Evolutionary conservation across 495 filamentous ascomycete species (phyloP).

Genomic region (Polyplosphaeria fusca): DNA sequence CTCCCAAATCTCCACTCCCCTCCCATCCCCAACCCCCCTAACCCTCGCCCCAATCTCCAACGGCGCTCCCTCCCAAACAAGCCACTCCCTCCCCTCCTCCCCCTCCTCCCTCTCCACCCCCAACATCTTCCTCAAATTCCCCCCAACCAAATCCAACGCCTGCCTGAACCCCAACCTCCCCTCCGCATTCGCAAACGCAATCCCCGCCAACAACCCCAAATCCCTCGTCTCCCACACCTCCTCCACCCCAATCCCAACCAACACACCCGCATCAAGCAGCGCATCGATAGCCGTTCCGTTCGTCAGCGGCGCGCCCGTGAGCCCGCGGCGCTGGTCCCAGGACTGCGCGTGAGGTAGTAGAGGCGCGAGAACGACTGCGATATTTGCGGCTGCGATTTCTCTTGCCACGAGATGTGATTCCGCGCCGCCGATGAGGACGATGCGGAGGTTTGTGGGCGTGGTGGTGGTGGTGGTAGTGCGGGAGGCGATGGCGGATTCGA

Average conservation of each 20-base stretch:
- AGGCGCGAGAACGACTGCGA: slow-evolving; percentile 34
- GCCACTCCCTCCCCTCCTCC: slow-evolving; percentile 13
- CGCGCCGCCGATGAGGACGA: slow-evolving; percentile 34
- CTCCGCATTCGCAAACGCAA: slow-evolving; percentile 47
- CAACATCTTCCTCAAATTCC: slow-evolving; percentile 50
- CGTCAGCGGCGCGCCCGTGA: slow-evolving; percentile 36
- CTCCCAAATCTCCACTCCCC: not conserved
- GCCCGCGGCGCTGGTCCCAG: slow-evolving; percentile 36
- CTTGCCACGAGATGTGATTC: slow-evolving; percentile 33
- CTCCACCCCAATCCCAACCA: slow-evolving; percentile 45
- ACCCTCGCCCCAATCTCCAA: slow-evolving; percentile 35
- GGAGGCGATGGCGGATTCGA: slow-evolving; percentile 18
- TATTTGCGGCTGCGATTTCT: slow-evolving; percentile 25
- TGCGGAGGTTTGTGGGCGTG: not conserved
- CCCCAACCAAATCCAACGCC: slow-evolving; percentile 46
- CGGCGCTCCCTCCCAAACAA: slow-evolving; percentile 35
- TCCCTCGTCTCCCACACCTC: slow-evolving; percentile 53
- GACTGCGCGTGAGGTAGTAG: slow-evolving; percentile 24
- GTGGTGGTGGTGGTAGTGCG: not conserved
- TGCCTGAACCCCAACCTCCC: slow-evolving; percentile 42
- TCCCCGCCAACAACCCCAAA: slow-evolving; percentile 48
- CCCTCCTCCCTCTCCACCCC: slow-evolving; percentile 39
- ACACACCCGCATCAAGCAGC: slow-evolving; percentile 47
- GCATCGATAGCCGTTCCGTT: slow-evolving; percentile 50
- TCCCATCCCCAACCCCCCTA: slow-evolving; percentile 17